Conservation (phyloP, 345 rosid genomes). For the Eucalyptus erythrocorys region DNA sequence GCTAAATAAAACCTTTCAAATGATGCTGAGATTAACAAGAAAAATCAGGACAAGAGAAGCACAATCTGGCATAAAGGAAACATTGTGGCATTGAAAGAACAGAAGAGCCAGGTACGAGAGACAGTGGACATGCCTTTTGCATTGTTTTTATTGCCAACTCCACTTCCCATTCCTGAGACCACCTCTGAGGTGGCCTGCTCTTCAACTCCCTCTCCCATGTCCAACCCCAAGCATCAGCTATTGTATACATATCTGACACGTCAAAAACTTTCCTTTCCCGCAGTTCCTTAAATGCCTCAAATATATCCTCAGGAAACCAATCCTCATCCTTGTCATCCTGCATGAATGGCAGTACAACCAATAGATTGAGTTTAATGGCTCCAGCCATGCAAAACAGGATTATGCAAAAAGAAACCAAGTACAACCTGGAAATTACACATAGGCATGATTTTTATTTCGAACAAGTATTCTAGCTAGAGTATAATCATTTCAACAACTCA, state of each 20-base stretch:
- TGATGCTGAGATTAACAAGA: background rate
- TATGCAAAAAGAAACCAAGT: background rate
- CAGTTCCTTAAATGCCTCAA: slow-evolving; percentile 85
- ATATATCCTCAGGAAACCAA: slow-evolving; percentile 84
- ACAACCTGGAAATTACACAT: background rate
- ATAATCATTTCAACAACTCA: background rate
- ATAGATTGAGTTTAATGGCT: background rate
- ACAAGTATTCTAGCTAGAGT: background rate
- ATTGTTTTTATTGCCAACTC: slow-evolving; percentile 71
- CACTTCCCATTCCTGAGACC: slow-evolving; percentile 99
- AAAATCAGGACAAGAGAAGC: background rate
- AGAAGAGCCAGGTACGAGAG: background rate
- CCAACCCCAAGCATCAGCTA: slow-evolving; percentile 99
- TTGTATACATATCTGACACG: slow-evolving; percentile 80
- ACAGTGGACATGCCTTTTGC: slow-evolving; percentile 48
- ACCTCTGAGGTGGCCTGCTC: slow-evolving; percentile 61
- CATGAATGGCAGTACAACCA: background rate
- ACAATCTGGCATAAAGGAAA: background rate
- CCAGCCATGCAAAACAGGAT: background rate
- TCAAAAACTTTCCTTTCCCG: slow-evolving; percentile 68
- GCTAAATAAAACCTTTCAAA: background rate
- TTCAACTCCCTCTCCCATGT: slow-evolving; percentile 84
- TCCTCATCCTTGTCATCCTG: slow-evolving; percentile 84
- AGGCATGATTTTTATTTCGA: background rate
- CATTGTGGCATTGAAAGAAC: background rate